Evolutionary conservation across 345 rosid species (phyloP), one percentile per base, ranked within the genome.

Genomic region (Eucalyptus pauciflora): DNA sequence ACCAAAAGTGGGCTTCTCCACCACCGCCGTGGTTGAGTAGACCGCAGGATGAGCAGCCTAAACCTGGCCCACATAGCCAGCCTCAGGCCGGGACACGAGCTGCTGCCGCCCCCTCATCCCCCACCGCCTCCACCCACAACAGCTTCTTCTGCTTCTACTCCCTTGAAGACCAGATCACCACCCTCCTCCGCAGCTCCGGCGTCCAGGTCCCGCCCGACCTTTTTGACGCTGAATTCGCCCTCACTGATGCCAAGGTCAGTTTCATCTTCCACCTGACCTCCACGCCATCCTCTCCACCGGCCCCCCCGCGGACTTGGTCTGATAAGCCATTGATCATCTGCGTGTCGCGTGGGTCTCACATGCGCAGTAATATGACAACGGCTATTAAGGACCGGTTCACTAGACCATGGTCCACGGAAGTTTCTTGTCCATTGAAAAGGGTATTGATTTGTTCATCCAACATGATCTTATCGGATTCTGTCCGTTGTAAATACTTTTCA

Each of bases 41-140:
- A 98, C 96, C 92, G 98, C 92, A 93, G 99, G 58, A 94, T 95
- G 96, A 87, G 95, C 91, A 97, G 98, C 89, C 96, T 97, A 25
- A 96, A 94, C 56, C 99, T 98, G 90, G 95, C 95, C 46, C 98
- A 98, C 90, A 86, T 95, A 22, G 99, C 98, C 18, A 98, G 98
- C 50, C 93, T 97, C 88, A 97, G 98, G 86, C 98, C 87, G 92
- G 98, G 8, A 98, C 97, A 18, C 91, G 98, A 2, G 99, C 99
- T 64, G 94, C 99, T 33, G 96, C 98, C 7, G 22, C 89, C 62
- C 14, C 60, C 95, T 96, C 31, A 90, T 94, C 97, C 17, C 89
- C 95, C 1, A 37, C 94, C 4, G 50, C 95, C 8, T 93, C 96
- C 0, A 93, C 92, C 8, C 96, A 97, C 85, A 92, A 93, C 90